Conservation (phyloP, 108 stramenopile species). For the Discostella stelligeroides region DNA sequence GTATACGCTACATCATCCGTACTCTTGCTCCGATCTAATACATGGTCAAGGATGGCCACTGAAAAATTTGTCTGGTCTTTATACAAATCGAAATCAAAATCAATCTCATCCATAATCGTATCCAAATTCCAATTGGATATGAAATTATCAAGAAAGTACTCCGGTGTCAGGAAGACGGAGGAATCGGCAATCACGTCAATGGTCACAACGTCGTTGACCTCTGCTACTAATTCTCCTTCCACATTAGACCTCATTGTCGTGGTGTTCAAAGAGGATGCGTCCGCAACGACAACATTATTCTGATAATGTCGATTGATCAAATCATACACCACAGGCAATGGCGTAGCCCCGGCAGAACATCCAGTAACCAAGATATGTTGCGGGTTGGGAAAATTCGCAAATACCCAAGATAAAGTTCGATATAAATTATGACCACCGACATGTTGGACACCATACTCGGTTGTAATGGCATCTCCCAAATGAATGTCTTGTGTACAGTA, state of each 20-base stretch:
- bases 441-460: constrained; percentile 28
- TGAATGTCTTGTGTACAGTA: constrained; percentile 67
- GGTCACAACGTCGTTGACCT: constrained; percentile 11
- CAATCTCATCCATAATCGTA: constrained; percentile 45
- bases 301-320: constrained; percentile 48
- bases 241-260: background rate
- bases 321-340: constrained; percentile 50
- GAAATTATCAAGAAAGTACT: constrained; percentile 49
- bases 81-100: constrained; percentile 50
- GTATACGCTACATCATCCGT: constrained; percentile 46
- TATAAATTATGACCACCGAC: constrained; percentile 49
- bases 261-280: too few relatives aligned
- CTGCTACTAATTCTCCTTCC: background rate
- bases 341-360: constrained; percentile 61
- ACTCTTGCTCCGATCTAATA: constrained; percentile 38
- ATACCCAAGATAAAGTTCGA: constrained; percentile 48
- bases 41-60: constrained; percentile 43
- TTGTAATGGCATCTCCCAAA: constrained; percentile 35
- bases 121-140: constrained; percentile 47
- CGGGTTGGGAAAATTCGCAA: constrained; percentile 53
- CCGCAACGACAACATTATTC: constrained; percentile 9
- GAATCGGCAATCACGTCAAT: constrained; percentile 51
- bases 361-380: constrained; percentile 51
- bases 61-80: constrained; percentile 36
- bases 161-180: constrained; percentile 56